A percentile compares a stretch with the other conserved stretches of the same genome.
Evolutionary conservation across 1,139 yeast genomes (phyloP).

Genomic region (Saccharomyces uvarum): DNA sequence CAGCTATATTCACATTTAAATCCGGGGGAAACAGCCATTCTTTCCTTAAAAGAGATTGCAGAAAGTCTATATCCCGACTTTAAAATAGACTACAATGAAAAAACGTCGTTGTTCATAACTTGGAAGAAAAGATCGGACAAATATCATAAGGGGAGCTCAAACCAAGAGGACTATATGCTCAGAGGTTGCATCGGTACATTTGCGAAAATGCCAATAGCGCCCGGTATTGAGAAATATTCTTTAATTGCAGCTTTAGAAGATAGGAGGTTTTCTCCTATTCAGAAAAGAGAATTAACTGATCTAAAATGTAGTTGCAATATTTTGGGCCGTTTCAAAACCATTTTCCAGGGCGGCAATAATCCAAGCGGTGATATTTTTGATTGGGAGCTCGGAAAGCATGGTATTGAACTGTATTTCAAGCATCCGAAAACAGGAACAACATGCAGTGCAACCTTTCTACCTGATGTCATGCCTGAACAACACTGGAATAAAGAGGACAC

Average conservation of each 20-base stretch:
- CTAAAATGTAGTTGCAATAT: slow-evolving; percentile 38
- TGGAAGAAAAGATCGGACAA: slow-evolving; percentile 52
- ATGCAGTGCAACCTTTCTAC: slow-evolving; percentile 75
- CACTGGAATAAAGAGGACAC: slow-evolving; percentile 75
- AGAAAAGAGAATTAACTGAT: slow-evolving; percentile 43
- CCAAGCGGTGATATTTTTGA: slow-evolving; percentile 36
- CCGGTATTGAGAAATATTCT: slow-evolving; percentile 59
- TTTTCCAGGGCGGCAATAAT: slow-evolving; percentile 15
- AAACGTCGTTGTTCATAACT: slow-evolving; percentile 71
- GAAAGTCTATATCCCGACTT: slow-evolving; percentile 15
- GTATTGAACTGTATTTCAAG: slow-evolving; percentile 48
- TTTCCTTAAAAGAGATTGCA: slow-evolving; percentile 14
- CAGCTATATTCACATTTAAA: slow-evolving; percentile 19
- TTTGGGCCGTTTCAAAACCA: slow-evolving; percentile 23
- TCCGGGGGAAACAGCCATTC: background rate
- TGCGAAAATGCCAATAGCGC: slow-evolving; percentile 38
- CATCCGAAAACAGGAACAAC: slow-evolving; percentile 36
- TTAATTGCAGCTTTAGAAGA: slow-evolving; percentile 69
- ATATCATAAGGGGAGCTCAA: slow-evolving; percentile 2
- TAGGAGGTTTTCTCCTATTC: slow-evolving; percentile 66
- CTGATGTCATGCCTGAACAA: slow-evolving; percentile 86
- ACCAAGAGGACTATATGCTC: slow-evolving; percentile 35
- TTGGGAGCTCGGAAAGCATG: slow-evolving; percentile 82
- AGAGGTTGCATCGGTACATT: slow-evolving; percentile 96
- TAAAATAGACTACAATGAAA: slow-evolving; percentile 14